phyloP scores from a whole-genome alignment of 257 asterid genomes.

The Rehmannia glutinosa region DNA sequence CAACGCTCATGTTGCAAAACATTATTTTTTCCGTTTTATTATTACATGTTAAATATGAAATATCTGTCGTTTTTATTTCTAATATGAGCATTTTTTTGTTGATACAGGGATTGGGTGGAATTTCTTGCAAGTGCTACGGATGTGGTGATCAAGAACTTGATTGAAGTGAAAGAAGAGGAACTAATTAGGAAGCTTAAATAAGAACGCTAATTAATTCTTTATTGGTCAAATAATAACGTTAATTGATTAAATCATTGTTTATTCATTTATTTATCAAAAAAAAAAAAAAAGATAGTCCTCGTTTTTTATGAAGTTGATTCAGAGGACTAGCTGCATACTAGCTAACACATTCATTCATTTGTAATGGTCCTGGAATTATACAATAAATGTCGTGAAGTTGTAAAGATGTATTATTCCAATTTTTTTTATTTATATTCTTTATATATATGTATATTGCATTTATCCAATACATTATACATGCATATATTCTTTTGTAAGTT shows the following conservation, averaged over 20 bases:
- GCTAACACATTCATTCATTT: not conserved
- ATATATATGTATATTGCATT: no score
- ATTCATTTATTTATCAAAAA: not conserved
- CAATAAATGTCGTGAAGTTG: not conserved
- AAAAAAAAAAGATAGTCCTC: slow-evolving; percentile 15
- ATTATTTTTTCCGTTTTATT: not conserved
- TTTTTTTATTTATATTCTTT: no score
- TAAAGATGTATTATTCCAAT: not conserved
- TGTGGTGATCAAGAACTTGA: slow-evolving; percentile 67
- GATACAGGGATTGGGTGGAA: slow-evolving; percentile 70
- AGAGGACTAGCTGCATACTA: slow-evolving; percentile 5
- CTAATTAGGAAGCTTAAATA: not conserved
- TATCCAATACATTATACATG: no score
- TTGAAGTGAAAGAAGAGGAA: slow-evolving; percentile 60
- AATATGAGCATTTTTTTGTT: not conserved
- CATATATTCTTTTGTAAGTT: no score
- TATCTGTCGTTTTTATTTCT: no score
- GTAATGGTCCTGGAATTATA: not conserved
- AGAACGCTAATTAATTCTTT: not conserved
- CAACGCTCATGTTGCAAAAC: no score
- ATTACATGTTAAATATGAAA: not conserved
- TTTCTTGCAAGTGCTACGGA: slow-evolving; percentile 57
- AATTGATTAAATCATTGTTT: not conserved
- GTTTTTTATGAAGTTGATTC: slow-evolving; percentile 17
- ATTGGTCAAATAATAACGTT: not conserved